Base-by-base conservation (phyloP, 2,329 filamentous ascomycete genomes). In the Beauveria medogensis region DNA sequence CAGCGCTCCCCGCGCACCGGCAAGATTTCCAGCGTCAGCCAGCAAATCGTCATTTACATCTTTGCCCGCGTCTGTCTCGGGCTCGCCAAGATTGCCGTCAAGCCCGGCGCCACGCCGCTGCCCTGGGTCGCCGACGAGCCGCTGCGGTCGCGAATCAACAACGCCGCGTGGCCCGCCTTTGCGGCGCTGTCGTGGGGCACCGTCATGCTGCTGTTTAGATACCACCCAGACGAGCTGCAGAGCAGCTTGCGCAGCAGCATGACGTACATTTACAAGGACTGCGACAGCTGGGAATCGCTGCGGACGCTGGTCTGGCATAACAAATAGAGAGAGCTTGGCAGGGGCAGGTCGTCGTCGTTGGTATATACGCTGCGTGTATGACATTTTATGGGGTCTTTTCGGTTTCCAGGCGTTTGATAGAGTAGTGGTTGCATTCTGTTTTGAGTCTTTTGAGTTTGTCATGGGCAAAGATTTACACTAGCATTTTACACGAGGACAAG, bases 21-120 rank as follows among this genome's bases (percentile, higher is more conserved):
- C 67, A 82, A 83, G 72, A 86, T 91, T 69, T 89, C 88, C 63
- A 89, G 85, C 65, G 88, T 97, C 64, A 96, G 88, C 76, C 91
- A 97, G 79, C 93, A 99, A 80, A 99, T 99, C 72, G 92, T 96
- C 73, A 90, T 97, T 69, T 99, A 99, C 78, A 90, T 99, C 64
- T 97, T 97, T 71, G 94, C 94, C 53, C 87, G 94, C 66, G 94
- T 97, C 18, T 82, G 89, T 63, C 83, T 99, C 40, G 91, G 90
- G 9, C 77, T 95, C 26, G 94, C 92, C 37, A 91, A 91, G 70
- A 78, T 97, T 62, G 85, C 90, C 61, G 85, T 97, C 64, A 87
- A 91, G 73, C 83, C 83, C 2, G 79, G 79, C 48, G 69, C 70
- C 61, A 81, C 51, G 81, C 59, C 51, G 51, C 69, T 86, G 62